Evolutionary conservation across 2,329 filamentous ascomycete genomes (phyloP), one percentile per base, ranked within the genome.

Genomic region (Fusarium sp.): DNA sequence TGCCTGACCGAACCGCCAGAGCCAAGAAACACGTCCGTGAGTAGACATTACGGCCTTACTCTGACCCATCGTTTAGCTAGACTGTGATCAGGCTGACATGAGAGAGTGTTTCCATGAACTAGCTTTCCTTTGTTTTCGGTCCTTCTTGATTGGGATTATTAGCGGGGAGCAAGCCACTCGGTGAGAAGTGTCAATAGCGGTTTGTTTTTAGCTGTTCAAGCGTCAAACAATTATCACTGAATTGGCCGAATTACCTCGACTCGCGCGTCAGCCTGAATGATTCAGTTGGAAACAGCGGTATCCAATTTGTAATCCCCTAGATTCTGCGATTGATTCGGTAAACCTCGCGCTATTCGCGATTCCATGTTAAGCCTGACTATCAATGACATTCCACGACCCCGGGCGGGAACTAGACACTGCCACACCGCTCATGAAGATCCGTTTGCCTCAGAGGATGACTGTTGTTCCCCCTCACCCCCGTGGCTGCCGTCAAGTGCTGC

Each of bases 401-500:
- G 35, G 53, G 35, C 53, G 53, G 53, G 53, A 57, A 36, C 53
- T 57, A 57, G 24, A 27, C 35, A 57, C 53, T 38, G 53, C 53
- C 53, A 57, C 53, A 57, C 53, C 53, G 53, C 53, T 57, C 33
- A 57, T 57, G 53, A 36, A 57, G 31, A 57, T 57, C 36, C 38
- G 20, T 44, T 22, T 46, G 38, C 24, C 24, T 20, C 46, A n/a
- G 16, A n/a, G 33, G 33, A 35, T 35, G 33, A 35, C 33, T 35
- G 33, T 35, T 35, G 33, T 35, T 35, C 33, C 9, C 17, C 22
- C 33, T 5, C 17, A 14, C n/a, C 46, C 11, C 31, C 31, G 42
- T 49, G 58, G 40, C 58, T 51, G 17, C 7, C 68, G 20, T 64
- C 67, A 51, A 69, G 44, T 58, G 57, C 65, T 35, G 35, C 29